Percentiles rank a stretch among this genome's conserved stretches.
phyloP scores from a whole-genome alignment of 768 basidiomycete genomes.

The Boletus pseudopeckii region DNA sequence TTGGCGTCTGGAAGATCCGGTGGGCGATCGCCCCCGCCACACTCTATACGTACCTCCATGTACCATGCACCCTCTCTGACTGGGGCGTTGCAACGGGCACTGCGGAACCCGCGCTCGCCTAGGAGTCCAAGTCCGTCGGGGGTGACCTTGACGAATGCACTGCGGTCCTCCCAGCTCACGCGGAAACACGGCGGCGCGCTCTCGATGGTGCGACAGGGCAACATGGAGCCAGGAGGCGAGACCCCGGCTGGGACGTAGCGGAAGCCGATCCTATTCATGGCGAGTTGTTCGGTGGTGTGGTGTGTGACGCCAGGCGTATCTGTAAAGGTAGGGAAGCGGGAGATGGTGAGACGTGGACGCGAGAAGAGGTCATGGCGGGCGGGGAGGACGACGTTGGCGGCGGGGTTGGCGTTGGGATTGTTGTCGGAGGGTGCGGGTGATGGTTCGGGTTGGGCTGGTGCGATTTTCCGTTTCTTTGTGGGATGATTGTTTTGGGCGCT shows the following conservation, averaged over 20 bases:
- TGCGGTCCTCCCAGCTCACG: slow-evolving; percentile 90
- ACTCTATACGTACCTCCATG: slow-evolving; percentile 81
- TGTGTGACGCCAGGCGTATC: slow-evolving; percentile 53
- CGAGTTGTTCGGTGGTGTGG: slow-evolving; percentile 66
- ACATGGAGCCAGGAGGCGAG: slow-evolving; percentile 49
- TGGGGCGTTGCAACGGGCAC: slow-evolving; percentile 85
- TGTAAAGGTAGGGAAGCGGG: slow-evolving; percentile 68
- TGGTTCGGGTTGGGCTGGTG: slow-evolving; percentile 34
- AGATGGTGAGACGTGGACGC: slow-evolving; percentile 68
- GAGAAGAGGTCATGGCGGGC: slow-evolving; percentile 67
- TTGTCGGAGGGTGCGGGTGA: slow-evolving; percentile 63
- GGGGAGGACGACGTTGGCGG: slow-evolving; percentile 52
- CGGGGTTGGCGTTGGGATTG: slow-evolving; percentile 25
- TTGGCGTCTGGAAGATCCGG: slow-evolving; percentile 41
- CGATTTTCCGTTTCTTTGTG: slow-evolving; percentile 52
- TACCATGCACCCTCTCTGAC: slow-evolving; percentile 92
- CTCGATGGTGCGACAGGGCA: slow-evolving; percentile 79
- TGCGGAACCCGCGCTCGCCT: slow-evolving; percentile 88
- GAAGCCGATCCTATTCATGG: slow-evolving; percentile 72
- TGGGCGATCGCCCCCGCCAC: slow-evolving; percentile 62
- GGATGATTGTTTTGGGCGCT: slow-evolving; percentile 15
- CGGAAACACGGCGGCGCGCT: slow-evolving; percentile 65
- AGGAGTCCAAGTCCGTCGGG: slow-evolving; percentile 72
- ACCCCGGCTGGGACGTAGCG: slow-evolving; percentile 81
- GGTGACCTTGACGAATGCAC: slow-evolving; percentile 72